phyloP scores from a whole-genome alignment of 768 basidiomycete genomes.

The Amanita brunnescens region DNA sequence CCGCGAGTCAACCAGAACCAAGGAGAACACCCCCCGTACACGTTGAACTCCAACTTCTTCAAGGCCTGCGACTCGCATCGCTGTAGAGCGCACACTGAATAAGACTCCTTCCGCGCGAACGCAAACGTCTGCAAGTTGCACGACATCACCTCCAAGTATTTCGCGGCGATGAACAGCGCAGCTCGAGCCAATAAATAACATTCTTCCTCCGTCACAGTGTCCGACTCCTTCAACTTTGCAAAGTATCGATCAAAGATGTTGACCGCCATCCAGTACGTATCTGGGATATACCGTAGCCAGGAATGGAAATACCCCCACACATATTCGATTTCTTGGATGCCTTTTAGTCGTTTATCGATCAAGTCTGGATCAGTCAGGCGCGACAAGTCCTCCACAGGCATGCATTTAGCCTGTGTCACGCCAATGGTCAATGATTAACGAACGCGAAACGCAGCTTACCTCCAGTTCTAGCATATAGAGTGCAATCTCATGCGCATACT shows the following conservation, averaged over 20 bases:
- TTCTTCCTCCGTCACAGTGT: neutral
- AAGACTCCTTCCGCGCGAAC: neutral
- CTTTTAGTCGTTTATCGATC: neutral
- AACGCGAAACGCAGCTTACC: neutral
- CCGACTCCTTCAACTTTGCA: neutral
- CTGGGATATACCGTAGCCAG: neutral
- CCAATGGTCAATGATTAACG: neutral
- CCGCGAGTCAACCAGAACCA: slow-evolving; percentile 3
- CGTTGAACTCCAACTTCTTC: neutral
- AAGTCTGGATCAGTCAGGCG: too few relatives aligned
- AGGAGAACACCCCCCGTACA: slow-evolving; percentile 4
- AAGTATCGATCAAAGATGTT: slow-evolving; percentile 3
- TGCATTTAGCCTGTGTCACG: neutral
- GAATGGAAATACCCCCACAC: neutral
- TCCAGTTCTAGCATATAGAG: slow-evolving; percentile 4
- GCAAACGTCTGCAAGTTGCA: neutral
- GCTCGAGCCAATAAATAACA: neutral
- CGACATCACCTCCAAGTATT: neutral
- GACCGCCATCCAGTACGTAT: slow-evolving; percentile 1
- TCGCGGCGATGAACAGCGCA: neutral
- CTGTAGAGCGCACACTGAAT: too few relatives aligned
- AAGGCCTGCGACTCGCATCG: neutral
- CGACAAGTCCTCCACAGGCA: neutral
- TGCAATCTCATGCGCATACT: slow-evolving; percentile 2
- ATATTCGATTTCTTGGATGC: neutral